Evolutionary conservation across 1,139 yeast species (phyloP), one percentile per base, ranked within the genome.

Genomic region (Blastobotrys malaysiensis): DNA sequence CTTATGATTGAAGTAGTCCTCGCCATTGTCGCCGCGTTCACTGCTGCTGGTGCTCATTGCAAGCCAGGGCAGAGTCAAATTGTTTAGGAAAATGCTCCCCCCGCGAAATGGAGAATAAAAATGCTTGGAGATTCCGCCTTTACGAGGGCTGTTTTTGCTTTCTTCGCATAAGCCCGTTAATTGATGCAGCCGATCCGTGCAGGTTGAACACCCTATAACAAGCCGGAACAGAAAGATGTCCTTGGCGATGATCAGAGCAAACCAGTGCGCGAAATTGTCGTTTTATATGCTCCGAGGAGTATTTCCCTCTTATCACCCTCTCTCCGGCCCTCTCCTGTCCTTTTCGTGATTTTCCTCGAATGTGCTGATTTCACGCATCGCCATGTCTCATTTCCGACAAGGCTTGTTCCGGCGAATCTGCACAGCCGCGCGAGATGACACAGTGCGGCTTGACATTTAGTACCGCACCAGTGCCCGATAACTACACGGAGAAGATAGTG

Each of bases 1-100:
- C 31, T 36, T 31, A 4, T 21, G 36, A 20, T 9, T 36, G 43
- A 48, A 48, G 21, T 48, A 48, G 45, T 36, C 43, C 27, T 48
- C 45, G 3, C 9, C 31, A 11, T 6, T 26, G 13, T 26, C 36
- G 36, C 13, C 36, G 13, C 13, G 36, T 11, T 26, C 9, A 11
- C 9, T 11, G 9, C 9, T 7, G 16, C 1, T 3, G 39, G 16
- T 31, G 39, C 39, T n/a, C 39, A 31, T 31, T 3, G 11, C 39
- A 31, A 5, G 26, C 14, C 14, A 31, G 39, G 5, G 14, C 16
- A 31, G 39, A 31, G 14, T n/a, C 16, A 13, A n/a, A 13, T 7
- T 31, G 39, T 11, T 31, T 13, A n/a, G n/a, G n/a, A n/a, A n/a
- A n/a, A n/a, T n/a, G n/a, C n/a, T n/a, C n/a, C n/a, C 39, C 39